Conservation (phyloP, 257 asterid genomes). For the Knoxia roxburghii region DNA sequence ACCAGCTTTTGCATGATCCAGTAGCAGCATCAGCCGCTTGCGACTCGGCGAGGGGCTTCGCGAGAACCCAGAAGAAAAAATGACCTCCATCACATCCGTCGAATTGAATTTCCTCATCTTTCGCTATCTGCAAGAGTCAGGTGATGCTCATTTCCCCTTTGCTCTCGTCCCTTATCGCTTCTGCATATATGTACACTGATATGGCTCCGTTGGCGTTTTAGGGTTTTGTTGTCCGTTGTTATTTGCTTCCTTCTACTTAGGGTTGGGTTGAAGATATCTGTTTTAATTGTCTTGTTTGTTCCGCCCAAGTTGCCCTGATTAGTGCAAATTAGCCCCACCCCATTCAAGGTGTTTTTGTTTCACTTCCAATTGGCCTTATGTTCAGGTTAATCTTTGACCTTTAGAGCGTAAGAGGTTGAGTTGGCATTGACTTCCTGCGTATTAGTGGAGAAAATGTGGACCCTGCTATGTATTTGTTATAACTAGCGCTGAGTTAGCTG, state of each 20-base stretch:
- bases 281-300: not conserved
- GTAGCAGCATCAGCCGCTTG: conserved; percentile 6
- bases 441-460: too few relatives aligned
- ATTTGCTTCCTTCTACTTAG: not conserved
- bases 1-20: not conserved
- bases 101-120: conserved; percentile 36
- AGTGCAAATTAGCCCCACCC: not conserved
- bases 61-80: conserved; percentile 8
- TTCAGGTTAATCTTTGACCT: not conserved
- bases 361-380: not conserved
- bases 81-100: conserved; percentile 33
- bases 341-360: not conserved
- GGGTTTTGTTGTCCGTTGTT: not conserved
- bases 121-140: conserved; percentile 49
- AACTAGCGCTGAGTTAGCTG: not conserved
- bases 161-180: not conserved
- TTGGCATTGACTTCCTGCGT: too few relatives aligned
- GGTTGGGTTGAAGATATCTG: not conserved
- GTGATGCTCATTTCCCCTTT: conserved; percentile 10
- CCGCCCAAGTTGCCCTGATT: not conserved
- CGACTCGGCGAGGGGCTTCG: conserved; percentile 1
- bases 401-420: not conserved
- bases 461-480: not conserved
- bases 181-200: not conserved
- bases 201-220: not conserved